phyloP scores from a whole-genome alignment of 805 yeast genomes.

The Candida hispaniensis region DNA sequence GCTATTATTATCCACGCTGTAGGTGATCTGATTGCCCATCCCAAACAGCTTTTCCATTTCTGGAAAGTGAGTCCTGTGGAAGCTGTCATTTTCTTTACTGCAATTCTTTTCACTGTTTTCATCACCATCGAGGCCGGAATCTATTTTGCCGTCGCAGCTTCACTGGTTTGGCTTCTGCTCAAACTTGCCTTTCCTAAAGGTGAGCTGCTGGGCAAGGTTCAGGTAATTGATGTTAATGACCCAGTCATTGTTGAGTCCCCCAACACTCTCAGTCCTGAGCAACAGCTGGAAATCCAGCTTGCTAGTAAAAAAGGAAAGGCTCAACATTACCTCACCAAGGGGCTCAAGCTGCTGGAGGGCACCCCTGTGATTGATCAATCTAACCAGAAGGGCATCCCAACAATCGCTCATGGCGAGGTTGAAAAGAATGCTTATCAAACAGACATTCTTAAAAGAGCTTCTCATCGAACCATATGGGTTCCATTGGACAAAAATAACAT shows the following conservation, averaged over 20 bases:
- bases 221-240: constrained; percentile 48
- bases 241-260: constrained; percentile 14
- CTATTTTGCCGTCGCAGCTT: constrained; percentile 81
- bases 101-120: constrained; percentile 65
- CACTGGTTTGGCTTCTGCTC: constrained; percentile 61
- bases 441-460: neutral
- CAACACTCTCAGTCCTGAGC: constrained; percentile 1
- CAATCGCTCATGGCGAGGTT: constrained; percentile 1
- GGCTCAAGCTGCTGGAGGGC: constrained; percentile 2
- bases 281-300: constrained; percentile 1
- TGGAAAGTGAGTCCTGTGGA: constrained; percentile 71
- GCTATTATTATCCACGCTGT: constrained; percentile 94
- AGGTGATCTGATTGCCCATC: constrained; percentile 63
- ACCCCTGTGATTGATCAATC: constrained; percentile 3
- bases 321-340: neutral
- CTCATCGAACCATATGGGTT: constrained; percentile 25
- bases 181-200: constrained; percentile 75
- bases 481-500: constrained; percentile 32
- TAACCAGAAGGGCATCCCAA: constrained; percentile 7
- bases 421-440: constrained; percentile 3
- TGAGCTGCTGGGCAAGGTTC: constrained; percentile 66
- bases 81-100: constrained; percentile 57
- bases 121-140: constrained; percentile 78
- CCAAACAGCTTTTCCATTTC: constrained; percentile 38
- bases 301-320: constrained; percentile 3